These are phyloP conservation scores for Arachnomyces sp. DNA, from an alignment of 2,329 filamentous ascomycete genomes.

Conservation along the genomic window DNA sequence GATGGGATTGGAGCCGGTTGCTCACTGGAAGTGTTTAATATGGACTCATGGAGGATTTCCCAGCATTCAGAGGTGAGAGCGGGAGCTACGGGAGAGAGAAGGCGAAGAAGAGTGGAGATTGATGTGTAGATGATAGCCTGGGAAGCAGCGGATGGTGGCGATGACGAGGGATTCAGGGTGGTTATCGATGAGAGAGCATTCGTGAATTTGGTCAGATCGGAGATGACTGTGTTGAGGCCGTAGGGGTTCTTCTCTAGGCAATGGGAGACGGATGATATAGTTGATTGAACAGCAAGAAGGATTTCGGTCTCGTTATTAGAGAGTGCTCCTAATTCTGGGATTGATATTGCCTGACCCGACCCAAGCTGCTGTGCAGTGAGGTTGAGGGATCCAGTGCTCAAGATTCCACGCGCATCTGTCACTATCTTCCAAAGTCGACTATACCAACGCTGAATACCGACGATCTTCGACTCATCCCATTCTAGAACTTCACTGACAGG, in stretches of 20 bases:
- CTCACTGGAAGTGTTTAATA: slow-evolving; percentile 6
- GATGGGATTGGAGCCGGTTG: slow-evolving; percentile 16
- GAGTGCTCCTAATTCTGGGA: slow-evolving; percentile 25
- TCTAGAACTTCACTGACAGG: slow-evolving; percentile 76
- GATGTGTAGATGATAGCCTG: slow-evolving; percentile 37
- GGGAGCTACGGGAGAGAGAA: slow-evolving; percentile 73
- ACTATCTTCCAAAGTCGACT: slow-evolving; percentile 58
- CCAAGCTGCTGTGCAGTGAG: slow-evolving; percentile 16
- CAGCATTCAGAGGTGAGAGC: slow-evolving; percentile 77
- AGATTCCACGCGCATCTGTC: slow-evolving; percentile 22
- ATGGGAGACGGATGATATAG: slow-evolving; percentile 58
- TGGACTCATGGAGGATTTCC: slow-evolving; percentile 46
- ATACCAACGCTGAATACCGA: slow-evolving; percentile 76
- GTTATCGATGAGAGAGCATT: slow-evolving; percentile 53
- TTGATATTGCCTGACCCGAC: slow-evolving; percentile 17
- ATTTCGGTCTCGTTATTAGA: slow-evolving; percentile 37
- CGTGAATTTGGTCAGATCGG: slow-evolving; percentile 73
- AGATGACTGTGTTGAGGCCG: slow-evolving; percentile 74
- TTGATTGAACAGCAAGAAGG: slow-evolving; percentile 60
- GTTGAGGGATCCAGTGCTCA: slow-evolving; percentile 17
- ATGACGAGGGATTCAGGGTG: slow-evolving; percentile 12
- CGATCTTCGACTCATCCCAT: slow-evolving; percentile 79
- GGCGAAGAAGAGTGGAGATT: slow-evolving; percentile 54
- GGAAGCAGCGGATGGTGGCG: slow-evolving; percentile 14
- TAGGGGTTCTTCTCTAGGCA: slow-evolving; percentile 65